A percentile compares a stretch with the other conserved stretches of the same genome.
Conservation (phyloP, 768 basidiomycete genomes). For the Pisolithus tinctorius region DNA sequence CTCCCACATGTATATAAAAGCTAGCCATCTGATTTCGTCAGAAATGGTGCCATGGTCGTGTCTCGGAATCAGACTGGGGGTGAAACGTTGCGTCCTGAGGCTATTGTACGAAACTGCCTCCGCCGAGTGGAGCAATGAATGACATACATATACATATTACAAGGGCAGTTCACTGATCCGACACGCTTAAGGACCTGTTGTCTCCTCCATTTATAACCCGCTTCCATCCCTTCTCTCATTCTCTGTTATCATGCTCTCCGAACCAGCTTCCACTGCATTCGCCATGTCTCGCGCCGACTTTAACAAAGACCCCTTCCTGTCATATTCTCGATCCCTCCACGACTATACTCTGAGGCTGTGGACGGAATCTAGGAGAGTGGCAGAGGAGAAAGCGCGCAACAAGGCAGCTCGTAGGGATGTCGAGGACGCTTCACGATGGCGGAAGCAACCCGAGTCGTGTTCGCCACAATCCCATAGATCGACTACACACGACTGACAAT, state of each 20-base stretch:
- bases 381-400: constrained; percentile 42
- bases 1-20: no score
- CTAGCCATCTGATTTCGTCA: no score
- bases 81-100: neutral
- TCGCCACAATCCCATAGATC: constrained; percentile 5
- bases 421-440: constrained; percentile 21
- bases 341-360: constrained; percentile 62
- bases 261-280: neutral
- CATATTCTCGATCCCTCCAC: constrained; percentile 60
- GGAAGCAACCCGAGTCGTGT: constrained; percentile 13
- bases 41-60: no score
- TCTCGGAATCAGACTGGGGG: neutral
- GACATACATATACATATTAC: neutral
- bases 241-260: neutral
- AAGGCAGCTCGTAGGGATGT: constrained; percentile 17
- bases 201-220: constrained; percentile 21
- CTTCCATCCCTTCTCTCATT: constrained; percentile 10
- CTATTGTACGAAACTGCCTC: constrained; percentile 4
- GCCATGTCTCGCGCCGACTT: neutral
- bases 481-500: constrained; percentile 1
- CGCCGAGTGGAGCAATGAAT: constrained; percentile 22
- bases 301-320: constrained; percentile 33
- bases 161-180: constrained; percentile 20
- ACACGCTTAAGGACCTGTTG: constrained; percentile 4
- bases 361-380: constrained; percentile 56